phyloP scores from a whole-genome alignment of 2,329 filamentous ascomycete genomes.

The Trichophyton verrucosum region DNA sequence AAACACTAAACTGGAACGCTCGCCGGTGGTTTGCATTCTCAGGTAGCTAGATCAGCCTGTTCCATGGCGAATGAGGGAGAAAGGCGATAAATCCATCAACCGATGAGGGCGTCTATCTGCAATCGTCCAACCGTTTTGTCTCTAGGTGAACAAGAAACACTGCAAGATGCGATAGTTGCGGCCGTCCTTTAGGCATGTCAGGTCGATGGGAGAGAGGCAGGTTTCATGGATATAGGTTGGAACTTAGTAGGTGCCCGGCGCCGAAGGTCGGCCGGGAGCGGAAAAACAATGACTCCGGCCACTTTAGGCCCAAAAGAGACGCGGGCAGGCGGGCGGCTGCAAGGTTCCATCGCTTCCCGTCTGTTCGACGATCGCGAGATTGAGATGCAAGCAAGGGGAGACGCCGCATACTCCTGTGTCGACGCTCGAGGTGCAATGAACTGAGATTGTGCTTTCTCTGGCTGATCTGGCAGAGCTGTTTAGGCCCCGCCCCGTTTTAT shows the following conservation, averaged over 20 bases:
- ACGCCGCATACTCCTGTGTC: background rate
- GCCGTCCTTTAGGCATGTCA: background rate
- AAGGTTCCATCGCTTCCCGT: background rate
- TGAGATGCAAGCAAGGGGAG: background rate
- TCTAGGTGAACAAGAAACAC: background rate
- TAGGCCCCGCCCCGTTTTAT: background rate
- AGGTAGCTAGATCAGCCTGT: no score
- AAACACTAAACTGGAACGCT: no score
- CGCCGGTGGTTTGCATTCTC: no score
- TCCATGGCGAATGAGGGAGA: no score
- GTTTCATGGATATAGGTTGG: no score
- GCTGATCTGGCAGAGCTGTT: background rate
- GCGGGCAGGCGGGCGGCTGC: background rate
- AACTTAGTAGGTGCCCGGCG: no score
- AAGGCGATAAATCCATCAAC: no score
- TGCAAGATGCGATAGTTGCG: background rate
- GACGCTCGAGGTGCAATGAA: background rate
- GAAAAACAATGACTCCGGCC: background rate
- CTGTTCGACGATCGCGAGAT: background rate
- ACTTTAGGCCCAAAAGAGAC: background rate
- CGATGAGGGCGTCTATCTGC: no score
- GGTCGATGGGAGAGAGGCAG: no score
- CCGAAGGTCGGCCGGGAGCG: background rate
- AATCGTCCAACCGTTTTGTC: no score
- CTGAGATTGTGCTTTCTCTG: background rate